These are phyloP conservation scores for Furcasterigmium sp. DNA, from an alignment of 2,329 filamentous ascomycete genomes.

Conservation along the genomic window DNA sequence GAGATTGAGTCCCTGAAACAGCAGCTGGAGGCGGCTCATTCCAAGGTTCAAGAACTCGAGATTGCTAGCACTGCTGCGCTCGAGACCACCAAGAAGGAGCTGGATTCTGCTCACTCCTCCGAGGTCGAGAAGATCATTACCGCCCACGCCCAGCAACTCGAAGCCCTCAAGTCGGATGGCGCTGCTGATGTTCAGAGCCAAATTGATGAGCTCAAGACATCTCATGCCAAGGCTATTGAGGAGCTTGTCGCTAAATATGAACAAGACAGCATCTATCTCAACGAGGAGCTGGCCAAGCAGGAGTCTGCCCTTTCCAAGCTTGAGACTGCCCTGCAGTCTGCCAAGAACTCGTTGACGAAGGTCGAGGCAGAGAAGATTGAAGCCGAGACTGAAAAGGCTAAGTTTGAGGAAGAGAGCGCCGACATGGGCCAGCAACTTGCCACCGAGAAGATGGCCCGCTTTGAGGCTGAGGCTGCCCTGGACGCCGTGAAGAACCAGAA, in stretches of 20 bases:
- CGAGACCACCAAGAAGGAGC: slow-evolving; percentile 37
- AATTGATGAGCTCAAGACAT: slow-evolving; percentile 33
- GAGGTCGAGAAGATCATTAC: slow-evolving; percentile 42
- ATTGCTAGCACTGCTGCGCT: slow-evolving; percentile 36
- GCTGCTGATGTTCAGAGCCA: slow-evolving; percentile 31
- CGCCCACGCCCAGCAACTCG: slow-evolving; percentile 35
- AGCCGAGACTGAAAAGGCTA: slow-evolving; percentile 25
- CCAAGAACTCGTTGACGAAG: slow-evolving; percentile 23
- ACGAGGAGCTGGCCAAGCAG: slow-evolving; percentile 22
- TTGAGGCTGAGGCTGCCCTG: slow-evolving; percentile 54
- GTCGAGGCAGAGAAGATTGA: slow-evolving; percentile 16
- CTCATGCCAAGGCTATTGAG: slow-evolving; percentile 32
- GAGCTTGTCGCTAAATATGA: slow-evolving; percentile 35
- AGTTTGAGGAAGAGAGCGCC: slow-evolving; percentile 38
- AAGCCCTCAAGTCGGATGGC: slow-evolving; percentile 32
- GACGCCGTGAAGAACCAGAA: slow-evolving; percentile 53
- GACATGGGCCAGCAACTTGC: slow-evolving; percentile 49
- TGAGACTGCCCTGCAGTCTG: slow-evolving; percentile 27
- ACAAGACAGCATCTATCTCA: slow-evolving; percentile 19
- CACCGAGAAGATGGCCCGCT: slow-evolving; percentile 55
- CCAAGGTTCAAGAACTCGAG: slow-evolving; percentile 28
- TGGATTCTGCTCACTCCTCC: slow-evolving; percentile 37
- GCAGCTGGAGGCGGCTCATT: slow-evolving; percentile 23
- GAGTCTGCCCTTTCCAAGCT: slow-evolving; percentile 22
- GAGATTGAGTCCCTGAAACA: slow-evolving; percentile 29